These are phyloP conservation scores for Umbilicus rupestris DNA, from an alignment of 164 flowering plant genomes.

Conservation along the genomic window DNA sequence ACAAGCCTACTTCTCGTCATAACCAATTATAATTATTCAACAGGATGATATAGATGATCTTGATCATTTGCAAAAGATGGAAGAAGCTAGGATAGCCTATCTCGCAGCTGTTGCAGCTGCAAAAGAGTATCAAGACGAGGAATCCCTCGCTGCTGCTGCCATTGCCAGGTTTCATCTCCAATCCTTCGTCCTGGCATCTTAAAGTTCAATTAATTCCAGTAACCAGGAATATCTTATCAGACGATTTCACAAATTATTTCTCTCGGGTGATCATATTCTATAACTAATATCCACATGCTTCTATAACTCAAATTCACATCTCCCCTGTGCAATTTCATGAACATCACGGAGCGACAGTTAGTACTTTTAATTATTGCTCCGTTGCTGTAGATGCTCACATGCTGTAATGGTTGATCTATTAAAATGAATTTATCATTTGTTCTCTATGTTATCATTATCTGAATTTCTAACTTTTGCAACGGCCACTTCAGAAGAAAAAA, in stretches of 20 bases:
- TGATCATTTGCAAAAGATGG: constrained; percentile 52
- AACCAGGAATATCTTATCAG: not conserved
- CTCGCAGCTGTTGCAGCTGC: constrained; percentile 56
- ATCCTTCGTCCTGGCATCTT: constrained; percentile 31
- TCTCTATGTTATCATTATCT: no score
- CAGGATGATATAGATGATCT: constrained; percentile 53
- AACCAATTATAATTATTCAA: not conserved
- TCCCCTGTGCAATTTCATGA: not conserved
- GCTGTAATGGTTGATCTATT: no score
- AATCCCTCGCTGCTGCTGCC: constrained; percentile 56
- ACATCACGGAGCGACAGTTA: not conserved
- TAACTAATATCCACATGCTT: not conserved
- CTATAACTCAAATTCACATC: no score
- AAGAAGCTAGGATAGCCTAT: constrained; percentile 67
- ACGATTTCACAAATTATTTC: not conserved
- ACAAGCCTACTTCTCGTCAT: not conserved
- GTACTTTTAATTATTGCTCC: no score
- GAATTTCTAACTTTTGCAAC: no score
- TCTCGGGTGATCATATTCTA: not conserved
- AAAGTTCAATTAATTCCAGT: not conserved
- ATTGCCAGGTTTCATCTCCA: constrained; percentile 59
- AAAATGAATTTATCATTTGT: no score
- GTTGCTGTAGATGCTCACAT: no score
- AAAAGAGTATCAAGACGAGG: constrained; percentile 69
- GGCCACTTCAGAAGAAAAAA: no score